Conservation (phyloP, 169 alveolate genomes). For the Plasmodium ovale region DNA sequence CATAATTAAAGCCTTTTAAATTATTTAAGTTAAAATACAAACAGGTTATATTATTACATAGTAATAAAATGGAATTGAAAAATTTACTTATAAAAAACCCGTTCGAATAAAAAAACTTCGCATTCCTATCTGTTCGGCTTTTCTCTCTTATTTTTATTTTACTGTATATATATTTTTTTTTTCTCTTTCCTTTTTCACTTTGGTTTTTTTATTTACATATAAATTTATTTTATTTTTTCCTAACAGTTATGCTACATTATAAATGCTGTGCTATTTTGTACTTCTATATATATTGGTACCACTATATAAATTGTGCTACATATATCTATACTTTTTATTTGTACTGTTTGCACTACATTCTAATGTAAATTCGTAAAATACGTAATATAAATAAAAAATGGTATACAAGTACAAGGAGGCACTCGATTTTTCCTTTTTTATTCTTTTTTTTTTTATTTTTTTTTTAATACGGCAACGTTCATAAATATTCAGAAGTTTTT, state of each 20-base stretch:
- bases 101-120: neutral
- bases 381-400: no score
- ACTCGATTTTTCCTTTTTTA: no score
- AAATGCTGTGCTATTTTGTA: no score
- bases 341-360: no score
- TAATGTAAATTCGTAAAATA: no score
- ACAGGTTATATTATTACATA: neutral
- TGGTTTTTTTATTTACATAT: neutral
- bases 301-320: no score
- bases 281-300: no score
- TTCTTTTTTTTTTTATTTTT: no score
- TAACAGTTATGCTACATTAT: neutral
- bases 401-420: no score
- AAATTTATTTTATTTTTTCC: slow-evolving; percentile 1
- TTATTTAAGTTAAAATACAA: slow-evolving; percentile 1
- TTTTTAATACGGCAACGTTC: no score
- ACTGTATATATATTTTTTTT: neutral
- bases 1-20: neutral
- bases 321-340: no score
- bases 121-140: neutral
- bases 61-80: neutral
- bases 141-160: neutral
- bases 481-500: no score
- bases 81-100: neutral
- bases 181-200: neutral